Conservation (phyloP, 192 early-diverging fungal species). For the Umbelopsis ramanniana region DNA sequence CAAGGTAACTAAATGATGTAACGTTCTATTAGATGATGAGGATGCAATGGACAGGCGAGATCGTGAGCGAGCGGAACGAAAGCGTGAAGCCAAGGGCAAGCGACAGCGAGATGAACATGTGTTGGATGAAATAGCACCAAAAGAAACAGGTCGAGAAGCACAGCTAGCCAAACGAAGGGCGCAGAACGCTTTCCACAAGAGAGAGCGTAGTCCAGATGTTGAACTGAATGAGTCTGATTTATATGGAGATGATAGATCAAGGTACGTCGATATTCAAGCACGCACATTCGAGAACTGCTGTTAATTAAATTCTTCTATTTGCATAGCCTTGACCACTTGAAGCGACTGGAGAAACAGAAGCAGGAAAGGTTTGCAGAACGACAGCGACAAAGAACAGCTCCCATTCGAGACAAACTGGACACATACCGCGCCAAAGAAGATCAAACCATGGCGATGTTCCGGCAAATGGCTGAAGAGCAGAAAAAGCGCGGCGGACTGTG, state of each 20-base stretch:
- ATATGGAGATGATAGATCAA: conserved; percentile 63
- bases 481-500: conserved; percentile 31
- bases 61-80: conserved; percentile 33
- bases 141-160: conserved; percentile 66
- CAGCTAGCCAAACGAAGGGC: conserved; percentile 65
- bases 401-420: conserved; percentile 46
- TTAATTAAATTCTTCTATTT: not conserved
- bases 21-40: not conserved
- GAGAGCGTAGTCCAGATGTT: conserved; percentile 65
- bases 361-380: conserved; percentile 41
- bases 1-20: not conserved
- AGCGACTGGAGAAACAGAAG: conserved; percentile 41
- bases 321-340: conserved; percentile 46
- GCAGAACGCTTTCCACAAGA: conserved; percentile 58
- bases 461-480: conserved; percentile 68
- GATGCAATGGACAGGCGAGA: conserved; percentile 50
- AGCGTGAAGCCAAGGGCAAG: conserved; percentile 45
- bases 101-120: conserved; percentile 56
- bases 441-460: conserved; percentile 71
- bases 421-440: conserved; percentile 71
- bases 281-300: not conserved
- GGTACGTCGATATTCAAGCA: conserved; percentile 31
- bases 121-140: conserved; percentile 72
- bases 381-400: conserved; percentile 34
- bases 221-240: conserved; percentile 66